Conservation (phyloP, 2,329 filamentous ascomycete species). For the Stemphylium lycopersici region DNA sequence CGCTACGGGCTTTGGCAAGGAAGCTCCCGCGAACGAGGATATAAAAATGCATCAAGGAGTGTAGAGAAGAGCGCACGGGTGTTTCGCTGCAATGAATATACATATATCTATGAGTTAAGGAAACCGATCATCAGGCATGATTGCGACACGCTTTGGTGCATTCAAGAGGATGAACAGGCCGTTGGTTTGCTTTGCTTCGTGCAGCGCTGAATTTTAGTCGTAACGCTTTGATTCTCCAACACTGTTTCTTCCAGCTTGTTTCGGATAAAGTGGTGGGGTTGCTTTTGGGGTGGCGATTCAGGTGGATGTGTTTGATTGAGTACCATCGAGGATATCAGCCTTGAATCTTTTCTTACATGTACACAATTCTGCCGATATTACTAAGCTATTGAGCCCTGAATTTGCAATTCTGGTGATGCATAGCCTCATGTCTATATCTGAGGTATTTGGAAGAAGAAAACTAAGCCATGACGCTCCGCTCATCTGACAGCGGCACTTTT, state of each 20-base stretch:
- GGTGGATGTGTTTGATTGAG: no score
- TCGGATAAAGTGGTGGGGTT: neutral
- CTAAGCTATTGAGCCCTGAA: no score
- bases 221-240: neutral
- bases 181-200: slow-evolving; percentile 6
- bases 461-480: no score
- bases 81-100: neutral
- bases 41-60: slow-evolving; percentile 52
- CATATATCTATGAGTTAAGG: neutral
- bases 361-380: no score
- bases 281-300: neutral
- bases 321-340: no score
- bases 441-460: no score
- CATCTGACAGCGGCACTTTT: no score
- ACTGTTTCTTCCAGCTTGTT: neutral
- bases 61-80: slow-evolving; percentile 19
- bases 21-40: slow-evolving; percentile 25
- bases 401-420: no score
- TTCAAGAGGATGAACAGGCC: neutral
- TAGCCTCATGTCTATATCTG: no score
- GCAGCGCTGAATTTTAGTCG: neutral
- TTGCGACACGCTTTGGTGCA: slow-evolving; percentile 9
- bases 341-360: no score
- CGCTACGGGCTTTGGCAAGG: slow-evolving; percentile 4
- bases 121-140: slow-evolving; percentile 31